Conservation (phyloP, 2,329 filamentous ascomycete species). For the Cordyceps tenuipes region DNA sequence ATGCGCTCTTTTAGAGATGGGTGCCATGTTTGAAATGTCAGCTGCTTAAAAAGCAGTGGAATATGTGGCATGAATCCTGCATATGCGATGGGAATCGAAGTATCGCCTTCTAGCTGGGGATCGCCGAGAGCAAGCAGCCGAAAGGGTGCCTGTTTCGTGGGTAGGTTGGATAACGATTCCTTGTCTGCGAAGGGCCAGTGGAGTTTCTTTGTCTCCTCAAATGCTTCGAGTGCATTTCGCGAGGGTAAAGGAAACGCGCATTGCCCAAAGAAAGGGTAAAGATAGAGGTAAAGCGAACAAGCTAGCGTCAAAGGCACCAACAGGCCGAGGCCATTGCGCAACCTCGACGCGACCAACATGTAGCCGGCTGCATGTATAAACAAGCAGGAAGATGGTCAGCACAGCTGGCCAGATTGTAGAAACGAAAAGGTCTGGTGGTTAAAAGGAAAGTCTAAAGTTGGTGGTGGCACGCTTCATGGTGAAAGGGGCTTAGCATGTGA, state of each 20-base stretch:
- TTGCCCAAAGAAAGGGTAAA: slow-evolving; percentile 72
- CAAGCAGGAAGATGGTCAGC: not conserved
- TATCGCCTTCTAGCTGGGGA: slow-evolving; percentile 89
- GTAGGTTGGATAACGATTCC: slow-evolving; percentile 16
- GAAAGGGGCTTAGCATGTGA: slow-evolving; percentile 12
- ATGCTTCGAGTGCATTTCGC: slow-evolving; percentile 24
- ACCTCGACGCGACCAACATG: slow-evolving; percentile 45
- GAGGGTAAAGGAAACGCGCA: slow-evolving; percentile 67
- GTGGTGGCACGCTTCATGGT: not conserved
- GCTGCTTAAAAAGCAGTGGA: slow-evolving; percentile 36
- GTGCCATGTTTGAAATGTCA: slow-evolving; percentile 38
- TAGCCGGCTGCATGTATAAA: slow-evolving; percentile 30
- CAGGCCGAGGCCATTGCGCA: slow-evolving; percentile 49
- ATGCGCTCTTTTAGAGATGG: slow-evolving; percentile 43
- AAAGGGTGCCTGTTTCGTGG: slow-evolving; percentile 56
- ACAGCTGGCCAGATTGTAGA: slow-evolving; percentile 5
- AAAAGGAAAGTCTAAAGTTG: slow-evolving; percentile 8
- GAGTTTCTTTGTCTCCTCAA: slow-evolving; percentile 29
- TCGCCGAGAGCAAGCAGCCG: slow-evolving; percentile 82
- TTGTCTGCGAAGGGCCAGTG: slow-evolving; percentile 32
- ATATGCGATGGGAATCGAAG: slow-evolving; percentile 59
- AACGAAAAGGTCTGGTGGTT: not conserved
- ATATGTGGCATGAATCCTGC: slow-evolving; percentile 47
- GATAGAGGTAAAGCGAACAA: slow-evolving; percentile 71
- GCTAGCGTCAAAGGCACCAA: slow-evolving; percentile 55